These are phyloP conservation scores for Phellopilus nigrolimitatus DNA, from an alignment of 1,284 basidiomycete species.

Conservation along the genomic window DNA sequence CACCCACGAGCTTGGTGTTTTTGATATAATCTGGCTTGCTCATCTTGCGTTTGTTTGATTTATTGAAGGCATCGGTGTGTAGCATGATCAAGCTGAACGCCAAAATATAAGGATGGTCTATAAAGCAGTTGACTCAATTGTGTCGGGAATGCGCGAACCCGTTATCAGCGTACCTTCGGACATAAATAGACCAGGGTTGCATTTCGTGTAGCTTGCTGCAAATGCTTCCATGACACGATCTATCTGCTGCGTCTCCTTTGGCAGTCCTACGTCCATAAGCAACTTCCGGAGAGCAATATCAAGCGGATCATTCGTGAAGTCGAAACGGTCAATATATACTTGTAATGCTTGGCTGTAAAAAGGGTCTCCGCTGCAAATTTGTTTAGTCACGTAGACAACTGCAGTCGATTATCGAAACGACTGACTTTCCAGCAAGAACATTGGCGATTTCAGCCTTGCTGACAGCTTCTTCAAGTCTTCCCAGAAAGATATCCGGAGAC, in stretches of 20 bases:
- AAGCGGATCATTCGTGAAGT: slow-evolving; percentile 78
- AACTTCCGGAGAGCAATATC: slow-evolving; percentile 91
- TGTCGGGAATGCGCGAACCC: not conserved
- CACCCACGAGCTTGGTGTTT: slow-evolving; percentile 87
- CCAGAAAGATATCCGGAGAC: slow-evolving; percentile 65
- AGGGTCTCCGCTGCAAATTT: slow-evolving; percentile 52
- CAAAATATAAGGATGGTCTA: slow-evolving; percentile 94
- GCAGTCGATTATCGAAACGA: slow-evolving; percentile 10
- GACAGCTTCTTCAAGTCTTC: slow-evolving; percentile 56
- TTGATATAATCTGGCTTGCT: slow-evolving; percentile 88
- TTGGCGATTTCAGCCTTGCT: slow-evolving; percentile 74
- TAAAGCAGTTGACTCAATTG: slow-evolving; percentile 9
- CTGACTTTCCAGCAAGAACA: slow-evolving; percentile 77
- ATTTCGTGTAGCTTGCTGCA: slow-evolving; percentile 77
- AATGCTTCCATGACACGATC: slow-evolving; percentile 97
- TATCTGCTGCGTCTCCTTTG: slow-evolving; percentile 97
- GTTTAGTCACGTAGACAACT: slow-evolving; percentile 16
- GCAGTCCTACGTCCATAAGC: slow-evolving; percentile 88
- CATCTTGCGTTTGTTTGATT: slow-evolving; percentile 98
- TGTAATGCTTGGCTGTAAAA: slow-evolving; percentile 73
- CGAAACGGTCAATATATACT: slow-evolving; percentile 73
- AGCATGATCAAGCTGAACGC: slow-evolving; percentile 99
- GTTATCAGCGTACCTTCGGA: slow-evolving; percentile 53
- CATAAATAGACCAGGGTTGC: slow-evolving; percentile 80
- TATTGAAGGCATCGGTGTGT: slow-evolving; percentile 97